A percentile compares a stretch with the other conserved stretches of the same genome.
phyloP scores from a whole-genome alignment of 805 yeast genomes.

The Vanderwaltozyma tropicalis region DNA sequence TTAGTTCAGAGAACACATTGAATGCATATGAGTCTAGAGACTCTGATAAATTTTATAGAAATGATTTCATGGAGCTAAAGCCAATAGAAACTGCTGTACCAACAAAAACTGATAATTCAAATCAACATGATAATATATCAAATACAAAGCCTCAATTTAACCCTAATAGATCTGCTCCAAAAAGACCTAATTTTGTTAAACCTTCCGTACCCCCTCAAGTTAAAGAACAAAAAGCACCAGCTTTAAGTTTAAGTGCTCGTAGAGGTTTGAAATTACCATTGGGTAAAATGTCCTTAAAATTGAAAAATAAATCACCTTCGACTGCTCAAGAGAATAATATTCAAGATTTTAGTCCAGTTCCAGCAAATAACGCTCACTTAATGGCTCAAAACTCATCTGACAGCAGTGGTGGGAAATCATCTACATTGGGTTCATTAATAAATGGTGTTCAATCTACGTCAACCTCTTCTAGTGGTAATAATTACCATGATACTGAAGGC shows the following conservation, averaged over 20 bases:
- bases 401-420: constrained; percentile 12
- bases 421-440: constrained; percentile 21
- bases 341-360: neutral
- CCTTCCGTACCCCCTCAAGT: too few relatives aligned
- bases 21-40: too few relatives aligned
- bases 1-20: too few relatives aligned
- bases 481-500: constrained; percentile 22
- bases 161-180: constrained; percentile 21
- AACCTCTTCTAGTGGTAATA: constrained; percentile 18
- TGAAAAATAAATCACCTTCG: constrained; percentile 8
- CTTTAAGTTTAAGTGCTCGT: constrained; percentile 73
- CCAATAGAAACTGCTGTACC: too few relatives aligned
- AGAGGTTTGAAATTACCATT: constrained; percentile 67
- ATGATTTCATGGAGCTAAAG: too few relatives aligned
- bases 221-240: constrained; percentile 31
- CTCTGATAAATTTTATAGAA: neutral
- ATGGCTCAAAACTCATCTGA: neutral
- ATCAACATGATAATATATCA: neutral
- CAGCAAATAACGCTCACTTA: neutral
- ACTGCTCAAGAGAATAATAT: neutral
- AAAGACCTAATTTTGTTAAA: constrained; percentile 10
- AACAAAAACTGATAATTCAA: neutral
- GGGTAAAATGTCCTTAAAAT: constrained; percentile 25
- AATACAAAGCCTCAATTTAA: constrained; percentile 4
- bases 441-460: constrained; percentile 25